Conservation (phyloP, 2,329 filamentous ascomycete species). For the Lachnellula hyalina region DNA sequence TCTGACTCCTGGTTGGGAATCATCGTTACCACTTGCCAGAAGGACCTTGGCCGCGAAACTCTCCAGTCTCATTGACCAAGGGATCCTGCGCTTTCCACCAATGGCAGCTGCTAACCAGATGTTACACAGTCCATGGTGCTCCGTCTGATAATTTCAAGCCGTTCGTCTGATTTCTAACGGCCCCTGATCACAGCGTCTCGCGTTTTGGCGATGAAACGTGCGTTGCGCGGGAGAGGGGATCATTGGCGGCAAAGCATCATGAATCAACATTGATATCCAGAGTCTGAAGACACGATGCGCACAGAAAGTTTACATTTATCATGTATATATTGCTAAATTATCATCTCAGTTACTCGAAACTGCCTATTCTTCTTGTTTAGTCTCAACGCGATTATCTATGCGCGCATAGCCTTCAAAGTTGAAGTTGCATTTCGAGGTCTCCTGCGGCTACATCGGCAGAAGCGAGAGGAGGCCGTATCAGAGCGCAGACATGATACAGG, state of each 20-base stretch:
- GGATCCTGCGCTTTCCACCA: slow-evolving; percentile 2
- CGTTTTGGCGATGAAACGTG: slow-evolving; percentile 3
- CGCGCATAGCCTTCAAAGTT: background rate
- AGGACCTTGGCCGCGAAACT: background rate
- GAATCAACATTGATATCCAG: background rate
- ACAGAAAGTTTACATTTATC: background rate
- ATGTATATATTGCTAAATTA: background rate
- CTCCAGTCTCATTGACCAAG: background rate
- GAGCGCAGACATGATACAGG: background rate
- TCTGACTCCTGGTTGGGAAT: slow-evolving; percentile 2
- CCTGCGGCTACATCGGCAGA: background rate
- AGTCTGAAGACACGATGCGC: background rate
- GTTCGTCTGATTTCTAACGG: slow-evolving; percentile 1
- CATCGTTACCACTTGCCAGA: slow-evolving; percentile 2
- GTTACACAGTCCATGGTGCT: background rate
- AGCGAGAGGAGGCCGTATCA: background rate
- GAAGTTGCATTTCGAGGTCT: background rate
- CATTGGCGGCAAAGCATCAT: background rate
- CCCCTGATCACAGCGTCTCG: slow-evolving; percentile 1
- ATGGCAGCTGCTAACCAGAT: background rate
- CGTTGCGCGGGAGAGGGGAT: background rate
- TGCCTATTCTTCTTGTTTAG: background rate
- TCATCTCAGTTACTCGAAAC: background rate
- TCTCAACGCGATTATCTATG: background rate
- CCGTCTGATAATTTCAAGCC: background rate